Evolutionary conservation across 306 rosid species (phyloP), one percentile per base, ranked within the genome.

Genomic region (apple (Malus domestica)): DNA sequence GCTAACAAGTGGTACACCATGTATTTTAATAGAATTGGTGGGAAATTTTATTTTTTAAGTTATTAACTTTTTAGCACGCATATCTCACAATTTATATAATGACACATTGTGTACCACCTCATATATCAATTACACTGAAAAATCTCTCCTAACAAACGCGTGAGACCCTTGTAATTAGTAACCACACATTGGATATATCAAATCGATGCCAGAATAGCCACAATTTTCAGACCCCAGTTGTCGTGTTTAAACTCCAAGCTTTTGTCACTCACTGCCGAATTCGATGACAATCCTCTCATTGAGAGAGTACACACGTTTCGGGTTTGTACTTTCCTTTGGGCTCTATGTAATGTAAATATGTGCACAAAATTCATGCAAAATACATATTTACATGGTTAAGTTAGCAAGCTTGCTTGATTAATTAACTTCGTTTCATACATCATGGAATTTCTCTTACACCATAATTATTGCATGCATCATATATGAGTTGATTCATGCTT

Each of bases 51-150:
- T 35, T 35, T 35, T 35, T 35, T 35, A 35, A 35, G 8, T 35
- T 35, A 35, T 35, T 35, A 35, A 35, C 2, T 35, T 35, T 35
- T 35, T 35, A 35, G 2, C 0, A 35, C 8, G 0, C 8, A 35
- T 35, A 35, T 35, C 2, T 4, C 8, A 35, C 0, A 6, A 35
- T 35, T 35, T 35, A 0, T 35, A 6, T 35, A 35, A 1, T 33
- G 0, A 35, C 0, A 35, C 8, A 2, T 35, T 1, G 0, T 35
- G 40, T 35, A 35, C 0, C 38, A 35, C 0, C 0, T 35, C 2
- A 0, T 35, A 0, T 35, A 35, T 0, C 8, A 0, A 6, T 35
- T 6, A 35, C 0, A 35, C 0, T 6, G 2, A 35, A 35, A 35
- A 35, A 6, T 35, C 8, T 1, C 8, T 35, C 2, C 0, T 0